Percentiles rank a stretch among this genome's conserved stretches.
Conservation (phyloP, 179 eudicot genomes). For the Pouteria campechiana region DNA sequence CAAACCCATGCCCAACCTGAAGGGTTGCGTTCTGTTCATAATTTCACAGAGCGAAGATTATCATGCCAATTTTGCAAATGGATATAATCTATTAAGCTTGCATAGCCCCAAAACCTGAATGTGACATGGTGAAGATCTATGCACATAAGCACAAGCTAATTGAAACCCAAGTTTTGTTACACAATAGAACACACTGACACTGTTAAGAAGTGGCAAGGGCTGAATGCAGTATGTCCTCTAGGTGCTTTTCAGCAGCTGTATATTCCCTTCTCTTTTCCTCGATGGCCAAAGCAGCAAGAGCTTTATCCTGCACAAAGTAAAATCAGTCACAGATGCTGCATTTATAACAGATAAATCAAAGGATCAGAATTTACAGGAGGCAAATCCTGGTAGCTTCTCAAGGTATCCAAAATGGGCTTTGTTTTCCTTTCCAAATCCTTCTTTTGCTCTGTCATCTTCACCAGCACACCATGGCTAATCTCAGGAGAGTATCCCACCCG, state of each 20-base stretch:
- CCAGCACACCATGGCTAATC: slow-evolving; percentile 82
- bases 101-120: too few relatives aligned
- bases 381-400: slow-evolving; percentile 95
- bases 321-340: neutral
- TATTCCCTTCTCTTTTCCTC: slow-evolving; percentile 91
- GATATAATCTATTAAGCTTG: too few relatives aligned
- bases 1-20: too few relatives aligned
- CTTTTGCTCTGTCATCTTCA: slow-evolving; percentile 87
- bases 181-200: too few relatives aligned
- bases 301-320: slow-evolving; percentile 53
- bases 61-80: too few relatives aligned
- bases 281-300: slow-evolving; percentile 85
- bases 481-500: slow-evolving; percentile 90
- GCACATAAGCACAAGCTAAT: too few relatives aligned
- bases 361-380: slow-evolving; percentile 57
- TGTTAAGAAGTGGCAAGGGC: slow-evolving; percentile 62
- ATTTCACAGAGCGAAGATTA: too few relatives aligned
- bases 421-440: slow-evolving; percentile 91
- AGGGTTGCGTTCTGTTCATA: too few relatives aligned
- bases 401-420: slow-evolving; percentile 81
- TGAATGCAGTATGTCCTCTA: slow-evolving; percentile 84
- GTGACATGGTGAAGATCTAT: too few relatives aligned
- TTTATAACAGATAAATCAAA: neutral
- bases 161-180: too few relatives aligned
- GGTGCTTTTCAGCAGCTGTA: slow-evolving; percentile 89